phyloP scores from a whole-genome alignment of 2,329 filamentous ascomycete genomes.

The Gyromitra esculenta region DNA sequence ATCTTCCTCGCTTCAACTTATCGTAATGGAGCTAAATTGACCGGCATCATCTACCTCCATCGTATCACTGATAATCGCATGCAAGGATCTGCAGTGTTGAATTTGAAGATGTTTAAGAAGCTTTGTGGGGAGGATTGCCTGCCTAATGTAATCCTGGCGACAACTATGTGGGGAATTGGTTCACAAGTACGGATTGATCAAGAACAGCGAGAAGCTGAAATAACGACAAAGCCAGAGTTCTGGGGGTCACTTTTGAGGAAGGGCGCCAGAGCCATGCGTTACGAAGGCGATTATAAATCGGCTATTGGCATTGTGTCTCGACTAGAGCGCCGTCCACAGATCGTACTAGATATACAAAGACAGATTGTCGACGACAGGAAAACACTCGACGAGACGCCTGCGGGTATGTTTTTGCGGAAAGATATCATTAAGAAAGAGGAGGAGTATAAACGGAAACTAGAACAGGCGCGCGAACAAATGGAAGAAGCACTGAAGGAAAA shows the following conservation, averaged over 20 bases:
- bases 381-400: slow-evolving; percentile 54
- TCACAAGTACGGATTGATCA: slow-evolving; percentile 32
- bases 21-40: slow-evolving; percentile 55
- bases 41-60: slow-evolving; percentile 61
- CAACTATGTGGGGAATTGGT: slow-evolving; percentile 60
- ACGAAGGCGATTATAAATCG: slow-evolving; percentile 51
- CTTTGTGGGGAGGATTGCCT: slow-evolving; percentile 60
- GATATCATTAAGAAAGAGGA: slow-evolving; percentile 33
- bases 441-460: slow-evolving; percentile 24
- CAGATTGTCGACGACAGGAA: slow-evolving; percentile 55
- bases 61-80: slow-evolving; percentile 60
- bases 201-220: slow-evolving; percentile 1
- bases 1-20: slow-evolving; percentile 44
- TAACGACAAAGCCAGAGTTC: slow-evolving; percentile 45
- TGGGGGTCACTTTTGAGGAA: slow-evolving; percentile 54
- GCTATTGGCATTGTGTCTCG: slow-evolving; percentile 49
- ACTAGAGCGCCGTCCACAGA: slow-evolving; percentile 23
- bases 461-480: slow-evolving; percentile 2
- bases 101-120: slow-evolving; percentile 61
- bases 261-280: slow-evolving; percentile 53
- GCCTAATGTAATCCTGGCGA: slow-evolving; percentile 60
- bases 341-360: slow-evolving; percentile 56
- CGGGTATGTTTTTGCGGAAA: slow-evolving; percentile 46
- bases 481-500: slow-evolving; percentile 3
- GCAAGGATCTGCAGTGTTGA: slow-evolving; percentile 59